Evolutionary conservation across 1,139 yeast genomes (phyloP).

Genomic region (Scheffersomyces segobiensis): DNA sequence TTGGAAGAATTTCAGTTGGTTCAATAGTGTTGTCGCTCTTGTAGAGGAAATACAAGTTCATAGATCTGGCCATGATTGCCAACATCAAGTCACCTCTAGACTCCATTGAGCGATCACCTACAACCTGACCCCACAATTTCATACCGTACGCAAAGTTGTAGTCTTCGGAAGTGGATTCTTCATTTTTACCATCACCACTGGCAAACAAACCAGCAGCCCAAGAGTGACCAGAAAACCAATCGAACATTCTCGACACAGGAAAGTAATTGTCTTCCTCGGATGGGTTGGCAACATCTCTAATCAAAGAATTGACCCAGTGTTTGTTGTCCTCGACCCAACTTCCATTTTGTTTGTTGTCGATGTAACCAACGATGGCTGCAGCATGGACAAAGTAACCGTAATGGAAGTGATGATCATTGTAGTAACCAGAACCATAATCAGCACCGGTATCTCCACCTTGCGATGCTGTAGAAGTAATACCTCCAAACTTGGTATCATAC

Average conservation of each 20-base stretch:
- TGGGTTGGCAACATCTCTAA: slow-evolving; percentile 81
- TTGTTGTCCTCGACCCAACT: slow-evolving; percentile 66
- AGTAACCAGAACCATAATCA: slow-evolving; percentile 62
- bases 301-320: slow-evolving; percentile 63
- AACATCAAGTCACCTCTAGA: slow-evolving; percentile 77
- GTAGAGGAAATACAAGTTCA: slow-evolving; percentile 64
- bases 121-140: slow-evolving; percentile 76
- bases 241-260: slow-evolving; percentile 78
- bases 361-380: slow-evolving; percentile 70
- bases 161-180: slow-evolving; percentile 81
- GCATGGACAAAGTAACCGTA: slow-evolving; percentile 78
- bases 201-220: slow-evolving; percentile 80
- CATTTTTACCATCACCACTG: slow-evolving; percentile 74
- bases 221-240: slow-evolving; percentile 81
- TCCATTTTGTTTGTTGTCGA: slow-evolving; percentile 61
- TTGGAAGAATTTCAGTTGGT: slow-evolving; percentile 56
- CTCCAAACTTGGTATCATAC: slow-evolving; percentile 68
- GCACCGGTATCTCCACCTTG: slow-evolving; percentile 43
- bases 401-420: slow-evolving; percentile 81
- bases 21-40: slow-evolving; percentile 56
- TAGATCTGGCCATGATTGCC: slow-evolving; percentile 59
- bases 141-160: slow-evolving; percentile 79
- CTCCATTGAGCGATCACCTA: slow-evolving; percentile 73
- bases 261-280: slow-evolving; percentile 57
- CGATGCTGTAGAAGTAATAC: slow-evolving; percentile 65